Base-by-base conservation (phyloP, 1,284 basidiomycete species). In the Exobasidium rhododendri region DNA sequence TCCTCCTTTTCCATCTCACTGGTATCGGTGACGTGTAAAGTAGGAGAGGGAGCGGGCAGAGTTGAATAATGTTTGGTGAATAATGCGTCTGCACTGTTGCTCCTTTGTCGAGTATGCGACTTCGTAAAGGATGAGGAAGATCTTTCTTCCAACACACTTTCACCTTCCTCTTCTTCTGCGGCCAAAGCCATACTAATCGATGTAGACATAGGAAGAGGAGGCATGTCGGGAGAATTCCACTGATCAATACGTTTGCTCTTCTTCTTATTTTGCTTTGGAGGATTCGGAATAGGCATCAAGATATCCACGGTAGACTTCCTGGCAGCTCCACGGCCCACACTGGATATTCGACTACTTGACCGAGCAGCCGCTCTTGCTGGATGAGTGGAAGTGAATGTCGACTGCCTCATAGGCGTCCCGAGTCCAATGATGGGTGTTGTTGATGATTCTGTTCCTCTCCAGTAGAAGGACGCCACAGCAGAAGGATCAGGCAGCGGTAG, bases 221-320 rank as follows among this genome's bases (percentile, higher is more conserved):
- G 47, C 47, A 20, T 50, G 14, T 50, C 47, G 7, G 47, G 47
- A 7, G 47, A 50, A 50, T 50, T 50, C 24, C 22, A 24, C 7
- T 7, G 10, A 31, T 50, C 47, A 31, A 50, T 10, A 7, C 20
- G 7, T 20, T 50, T 50, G 10, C 20, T 24, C 24, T 31, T 50
- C 47, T 50, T 50, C 22, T 7, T 10, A 10, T 7, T 7, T 50
- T 7, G 22, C 20, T 50, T 50, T 24, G 47, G 7, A 7, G 47
- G 7, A 10, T 50, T 7, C 10, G 47, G 7, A 50, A 20, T 26
- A 24, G 22, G 22, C 14, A 50, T 50, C 7, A 24, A 24, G 47
- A 50, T 20, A 31, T 31, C 47, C 7, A 50, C 22, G 10, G 29
- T 50, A 7, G 47, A 50, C 22, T 50, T 50, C 7, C 47, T 7